Percentiles rank a stretch among this genome's conserved stretches.
phyloP scores from a whole-genome alignment of 441 rosid genomes.

The Pelargonium citronellum region DNA sequence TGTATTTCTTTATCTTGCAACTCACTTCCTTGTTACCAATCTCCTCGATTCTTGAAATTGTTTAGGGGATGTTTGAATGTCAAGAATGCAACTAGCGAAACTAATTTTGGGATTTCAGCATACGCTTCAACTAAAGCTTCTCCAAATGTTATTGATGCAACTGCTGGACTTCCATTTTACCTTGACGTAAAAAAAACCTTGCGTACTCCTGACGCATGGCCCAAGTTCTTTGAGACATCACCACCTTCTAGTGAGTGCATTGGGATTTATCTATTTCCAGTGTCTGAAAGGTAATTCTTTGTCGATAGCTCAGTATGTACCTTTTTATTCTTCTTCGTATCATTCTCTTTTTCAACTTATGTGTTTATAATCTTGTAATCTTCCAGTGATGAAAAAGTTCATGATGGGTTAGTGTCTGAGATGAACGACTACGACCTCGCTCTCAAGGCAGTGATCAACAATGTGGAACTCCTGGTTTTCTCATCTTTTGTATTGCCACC shows the following conservation, averaged over 20 bases:
- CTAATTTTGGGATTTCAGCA: background rate
- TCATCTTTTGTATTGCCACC: background rate
- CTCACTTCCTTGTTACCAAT: background rate
- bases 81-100: slow-evolving; percentile 2
- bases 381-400: background rate
- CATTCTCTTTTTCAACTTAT: background rate
- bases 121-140: slow-evolving; percentile 1
- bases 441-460: slow-evolving; percentile 1
- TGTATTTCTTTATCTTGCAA: background rate
- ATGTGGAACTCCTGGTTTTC: background rate
- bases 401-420: background rate
- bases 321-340: background rate
- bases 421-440: background rate
- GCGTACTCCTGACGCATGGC: background rate
- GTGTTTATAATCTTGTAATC: background rate
- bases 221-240: background rate
- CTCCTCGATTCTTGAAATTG: background rate
- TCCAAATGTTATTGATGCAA: background rate
- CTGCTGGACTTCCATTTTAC: background rate
- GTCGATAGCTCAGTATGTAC: too few species aligned
- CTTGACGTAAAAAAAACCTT: background rate
- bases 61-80: background rate
- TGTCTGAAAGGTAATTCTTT: background rate
- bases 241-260: background rate
- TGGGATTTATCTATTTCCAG: background rate